Percentiles rank a stretch among this genome's conserved stretches.
These are phyloP conservation scores for Micractinium conductrix DNA, from an alignment of 139 green algal species.

Conservation along the genomic window DNA sequence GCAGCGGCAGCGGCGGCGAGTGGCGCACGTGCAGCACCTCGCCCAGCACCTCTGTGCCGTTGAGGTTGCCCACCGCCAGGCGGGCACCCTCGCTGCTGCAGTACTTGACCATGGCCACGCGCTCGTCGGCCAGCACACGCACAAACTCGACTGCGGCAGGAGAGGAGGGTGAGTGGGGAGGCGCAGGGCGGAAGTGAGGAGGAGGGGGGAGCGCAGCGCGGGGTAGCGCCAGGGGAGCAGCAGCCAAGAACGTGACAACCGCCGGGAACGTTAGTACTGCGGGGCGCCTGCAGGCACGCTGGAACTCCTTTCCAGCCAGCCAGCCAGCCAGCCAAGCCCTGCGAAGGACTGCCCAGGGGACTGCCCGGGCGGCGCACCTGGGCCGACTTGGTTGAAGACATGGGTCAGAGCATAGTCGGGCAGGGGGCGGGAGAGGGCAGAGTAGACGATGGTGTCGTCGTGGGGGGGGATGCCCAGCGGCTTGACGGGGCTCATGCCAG, in stretches of 20 bases:
- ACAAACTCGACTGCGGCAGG: slow-evolving; percentile 50
- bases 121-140: slow-evolving; percentile 46
- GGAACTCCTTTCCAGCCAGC: neutral
- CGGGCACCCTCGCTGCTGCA: slow-evolving; percentile 38
- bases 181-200: neutral
- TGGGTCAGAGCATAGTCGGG: slow-evolving; percentile 61
- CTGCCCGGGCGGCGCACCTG: neutral
- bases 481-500: slow-evolving; percentile 22
- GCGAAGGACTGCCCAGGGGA: neutral
- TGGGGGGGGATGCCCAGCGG: neutral
- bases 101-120: slow-evolving; percentile 62
- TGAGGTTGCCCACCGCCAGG: slow-evolving; percentile 48
- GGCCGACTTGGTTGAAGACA: slow-evolving; percentile 56
- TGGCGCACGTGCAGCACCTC: slow-evolving; percentile 48
- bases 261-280: no score
- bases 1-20: slow-evolving; percentile 40
- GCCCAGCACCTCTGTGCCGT: slow-evolving; percentile 48
- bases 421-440: slow-evolving; percentile 53
- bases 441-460: slow-evolving; percentile 55
- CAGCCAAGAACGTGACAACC: no score
- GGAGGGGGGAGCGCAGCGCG: neutral
- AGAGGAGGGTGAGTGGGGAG: neutral
- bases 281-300: neutral
- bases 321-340: neutral
- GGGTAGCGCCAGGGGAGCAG: neutral